Conservation (phyloP, 2,329 filamentous ascomycete genomes). For the Leptodontidium sp. region DNA sequence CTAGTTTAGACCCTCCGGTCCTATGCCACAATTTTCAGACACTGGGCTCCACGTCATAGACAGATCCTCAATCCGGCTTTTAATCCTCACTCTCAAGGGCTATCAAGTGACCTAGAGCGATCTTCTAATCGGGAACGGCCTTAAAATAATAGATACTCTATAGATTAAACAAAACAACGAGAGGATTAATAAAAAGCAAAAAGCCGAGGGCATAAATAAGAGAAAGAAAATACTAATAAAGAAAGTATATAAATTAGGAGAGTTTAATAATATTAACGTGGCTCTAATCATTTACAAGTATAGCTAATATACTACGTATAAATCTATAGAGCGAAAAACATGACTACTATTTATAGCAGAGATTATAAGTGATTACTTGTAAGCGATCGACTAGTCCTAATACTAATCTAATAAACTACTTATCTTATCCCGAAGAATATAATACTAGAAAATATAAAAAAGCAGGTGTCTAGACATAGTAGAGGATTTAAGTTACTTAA, state of each 20-base stretch:
- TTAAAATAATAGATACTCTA: background rate
- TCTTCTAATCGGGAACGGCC: background rate
- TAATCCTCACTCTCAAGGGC: background rate
- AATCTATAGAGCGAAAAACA: constrained; percentile 21
- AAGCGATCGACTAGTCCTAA: too few species aligned
- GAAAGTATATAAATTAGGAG: constrained; percentile 25
- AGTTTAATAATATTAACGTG: constrained; percentile 28
- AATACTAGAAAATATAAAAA: too few species aligned
- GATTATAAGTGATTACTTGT: constrained; percentile 25
- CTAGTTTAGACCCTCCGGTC: too few species aligned
- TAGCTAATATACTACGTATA: constrained; percentile 28
- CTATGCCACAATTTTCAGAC: too few species aligned
- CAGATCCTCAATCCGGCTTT: background rate
- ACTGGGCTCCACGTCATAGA: background rate
- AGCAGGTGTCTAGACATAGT: too few species aligned
- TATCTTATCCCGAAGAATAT: too few species aligned
- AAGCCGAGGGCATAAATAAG: background rate
- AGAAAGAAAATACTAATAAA: background rate
- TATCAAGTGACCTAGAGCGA: background rate
- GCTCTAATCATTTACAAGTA: constrained; percentile 28
- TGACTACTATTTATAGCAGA: constrained; percentile 26
- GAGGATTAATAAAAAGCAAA: background rate
- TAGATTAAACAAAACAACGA: background rate
- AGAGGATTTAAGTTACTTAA: too few species aligned
- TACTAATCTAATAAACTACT: too few species aligned